Conservation (phyloP, 495 filamentous ascomycete species). For the Hypoxylon cercidicola region DNA sequence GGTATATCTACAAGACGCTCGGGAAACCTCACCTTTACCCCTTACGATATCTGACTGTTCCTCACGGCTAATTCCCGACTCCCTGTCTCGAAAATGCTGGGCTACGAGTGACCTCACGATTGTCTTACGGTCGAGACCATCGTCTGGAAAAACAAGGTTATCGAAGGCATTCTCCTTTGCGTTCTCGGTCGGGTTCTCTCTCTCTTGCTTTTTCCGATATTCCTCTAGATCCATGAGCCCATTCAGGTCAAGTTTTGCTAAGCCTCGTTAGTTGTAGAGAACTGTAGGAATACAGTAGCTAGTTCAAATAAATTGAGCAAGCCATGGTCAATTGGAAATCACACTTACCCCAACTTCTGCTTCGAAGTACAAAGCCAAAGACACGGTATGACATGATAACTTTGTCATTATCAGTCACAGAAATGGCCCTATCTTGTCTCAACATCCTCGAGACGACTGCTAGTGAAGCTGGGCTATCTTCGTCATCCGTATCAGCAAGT, state of each 20-base stretch:
- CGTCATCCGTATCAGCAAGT: constrained; percentile 20
- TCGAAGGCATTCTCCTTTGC: constrained; percentile 46
- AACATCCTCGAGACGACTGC: constrained; percentile 31
- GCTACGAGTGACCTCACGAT: constrained; percentile 53
- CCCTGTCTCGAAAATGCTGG: constrained; percentile 53
- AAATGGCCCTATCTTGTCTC: constrained; percentile 7
- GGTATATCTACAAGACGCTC: neutral
- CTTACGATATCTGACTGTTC: constrained; percentile 52
- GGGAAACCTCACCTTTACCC: constrained; percentile 49
- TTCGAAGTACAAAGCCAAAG: constrained; percentile 56
- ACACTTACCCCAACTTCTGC: constrained; percentile 55
- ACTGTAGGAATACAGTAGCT: too few species aligned
- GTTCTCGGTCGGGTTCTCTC: too few species aligned
- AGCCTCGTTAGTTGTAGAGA: too few species aligned
- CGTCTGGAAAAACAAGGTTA: constrained; percentile 46
- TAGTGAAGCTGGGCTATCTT: constrained; percentile 20
- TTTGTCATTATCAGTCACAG: constrained; percentile 46
- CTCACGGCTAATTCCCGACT: constrained; percentile 25
- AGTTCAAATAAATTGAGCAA: too few species aligned
- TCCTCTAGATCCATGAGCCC: constrained; percentile 27
- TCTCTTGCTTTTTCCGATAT: too few species aligned
- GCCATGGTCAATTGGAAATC: neutral
- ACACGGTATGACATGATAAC: constrained; percentile 56
- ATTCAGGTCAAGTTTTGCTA: too few species aligned
- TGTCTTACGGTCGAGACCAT: constrained; percentile 37